Conservation (phyloP, 345 rosid genomes). For the Capsella bursapastoris region DNA sequence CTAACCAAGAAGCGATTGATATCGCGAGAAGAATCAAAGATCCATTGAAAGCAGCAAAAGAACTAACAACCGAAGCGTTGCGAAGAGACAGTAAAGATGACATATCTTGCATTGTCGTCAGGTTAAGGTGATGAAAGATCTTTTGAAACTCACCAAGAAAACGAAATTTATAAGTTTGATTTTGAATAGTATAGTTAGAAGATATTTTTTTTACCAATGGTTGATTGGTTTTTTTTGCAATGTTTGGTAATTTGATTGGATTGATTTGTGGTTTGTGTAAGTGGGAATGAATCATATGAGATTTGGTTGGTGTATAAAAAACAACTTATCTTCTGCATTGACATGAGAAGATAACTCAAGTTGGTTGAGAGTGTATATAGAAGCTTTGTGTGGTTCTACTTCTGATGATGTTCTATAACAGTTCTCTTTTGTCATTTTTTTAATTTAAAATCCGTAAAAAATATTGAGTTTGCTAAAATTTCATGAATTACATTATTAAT, state of each 20-base stretch:
- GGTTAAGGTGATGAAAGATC: slow-evolving; percentile 54
- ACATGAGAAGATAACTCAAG: slow-evolving; percentile 7
- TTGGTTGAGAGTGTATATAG: slow-evolving; percentile 10
- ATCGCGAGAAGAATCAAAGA: slow-evolving; percentile 68
- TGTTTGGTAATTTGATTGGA: slow-evolving; percentile 38
- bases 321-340: slow-evolving; percentile 27
- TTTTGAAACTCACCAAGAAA: slow-evolving; percentile 7
- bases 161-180: slow-evolving; percentile 30
- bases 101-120: slow-evolving; percentile 75
- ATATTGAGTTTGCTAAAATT: no score
- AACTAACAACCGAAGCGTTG: slow-evolving; percentile 64
- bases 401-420: neutral
- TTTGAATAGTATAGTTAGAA: slow-evolving; percentile 21
- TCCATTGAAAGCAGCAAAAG: slow-evolving; percentile 80
- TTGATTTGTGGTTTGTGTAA: slow-evolving; percentile 38
- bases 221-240: slow-evolving; percentile 16
- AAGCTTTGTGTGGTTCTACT: neutral
- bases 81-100: slow-evolving; percentile 76
- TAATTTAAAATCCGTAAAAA: neutral
- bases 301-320: slow-evolving; percentile 41
- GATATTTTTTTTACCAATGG: slow-evolving; percentile 23
- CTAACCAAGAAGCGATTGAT: slow-evolving; percentile 79
- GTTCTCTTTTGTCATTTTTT: neutral
- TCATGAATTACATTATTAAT: no score
- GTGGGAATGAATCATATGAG: slow-evolving; percentile 32